Evolutionary conservation across 805 yeast species (phyloP), one percentile per base, ranked within the genome.

Genomic region (Pichia membranifaciens): DNA sequence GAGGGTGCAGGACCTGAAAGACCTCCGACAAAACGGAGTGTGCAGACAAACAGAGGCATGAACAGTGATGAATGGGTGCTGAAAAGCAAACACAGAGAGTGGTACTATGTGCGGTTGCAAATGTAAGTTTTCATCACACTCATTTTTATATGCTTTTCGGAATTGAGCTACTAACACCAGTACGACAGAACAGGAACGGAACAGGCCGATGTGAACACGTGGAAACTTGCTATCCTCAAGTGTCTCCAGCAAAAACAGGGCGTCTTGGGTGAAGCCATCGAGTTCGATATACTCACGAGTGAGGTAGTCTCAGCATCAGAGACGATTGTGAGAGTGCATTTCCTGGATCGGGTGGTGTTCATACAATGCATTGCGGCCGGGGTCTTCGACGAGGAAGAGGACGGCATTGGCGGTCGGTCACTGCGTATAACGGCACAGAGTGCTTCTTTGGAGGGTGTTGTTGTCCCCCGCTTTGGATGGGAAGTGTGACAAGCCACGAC

Each of bases 201-300:
- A 12, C 3, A 45, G 33, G 16, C 43, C 2, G 38, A 39, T 53
- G 3, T 61, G 58, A 47, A 58, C 20, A 52, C 63, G 2, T 63
- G 67, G 67, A 62, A 59, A 44, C 6, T 55, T 9, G 20, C 54
- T 18, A 56, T 64, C 13, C 38, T 38, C n/a, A 38, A 41, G 5
- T 50, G 64, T 5, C 45, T 63, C n/a, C 54, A 50, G 36, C 47
- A 48, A 21, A 43, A 57, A n/a, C 49, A 54, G 40, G 68, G 68
- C 5, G 33, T 58, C 1, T 21, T 59, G 9, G 68, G 67, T 1
- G 59, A 55, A 25, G 47, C 65, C 1, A 52, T 54, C 1, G 55
- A 58, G n/a, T 58, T 55, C 33, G 67, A 62, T 50, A 40, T 61
- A 17, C 38, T 63, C 41, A 43, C 38, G 2, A 23, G 22, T 4